Evolutionary conservation across 257 asterid species (phyloP), one percentile per base, ranked within the genome.

Genomic region (Nicotiana paniculata): DNA sequence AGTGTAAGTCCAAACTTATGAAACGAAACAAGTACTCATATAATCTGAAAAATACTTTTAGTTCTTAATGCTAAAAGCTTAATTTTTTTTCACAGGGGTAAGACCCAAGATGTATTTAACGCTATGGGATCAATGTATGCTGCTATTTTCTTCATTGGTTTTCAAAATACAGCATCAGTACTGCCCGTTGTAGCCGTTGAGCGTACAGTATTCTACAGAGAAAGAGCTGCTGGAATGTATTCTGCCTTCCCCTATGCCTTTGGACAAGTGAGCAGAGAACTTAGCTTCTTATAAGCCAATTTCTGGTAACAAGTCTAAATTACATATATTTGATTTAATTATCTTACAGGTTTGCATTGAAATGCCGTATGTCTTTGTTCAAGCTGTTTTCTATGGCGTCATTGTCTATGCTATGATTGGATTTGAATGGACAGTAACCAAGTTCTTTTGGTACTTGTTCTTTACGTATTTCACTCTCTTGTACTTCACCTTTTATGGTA

Each of bases 161-260:
- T 87, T 67, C 97, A 92, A 79, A 89, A 93, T 74, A 85, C 90
- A 30, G 82, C 97, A 7, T 59, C 95, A 7, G 94, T 92, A 15
- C 94, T 92, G 69, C 97, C 98, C 3, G 98, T 93, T 69, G 96
- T 90, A 76, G 92, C 94, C 1, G 77, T 92, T 18, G 97, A 93
- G 77, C 85, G 97, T 67, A 93, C 97, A 8, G 94, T 93, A 24
- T 92, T 91, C 70, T 93, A 92, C 37, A 77, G 97, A 65, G 97
- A 93, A 87, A 89, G 85, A 87, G 97, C 97, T 55, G 97, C 97
- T 1, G 97, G 97, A 64, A 90, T 93, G 97, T 93, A 90, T 82
- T 90, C 97, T 28, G 90, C 97, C 75, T 65, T 92, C 37, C 97
- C 97, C 32, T 93, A 93, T 83, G 97, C 97, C 74, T 91, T 93